Evolutionary conservation across 805 yeast genomes (phyloP).

Genomic region (Kuraishia ogatae): DNA sequence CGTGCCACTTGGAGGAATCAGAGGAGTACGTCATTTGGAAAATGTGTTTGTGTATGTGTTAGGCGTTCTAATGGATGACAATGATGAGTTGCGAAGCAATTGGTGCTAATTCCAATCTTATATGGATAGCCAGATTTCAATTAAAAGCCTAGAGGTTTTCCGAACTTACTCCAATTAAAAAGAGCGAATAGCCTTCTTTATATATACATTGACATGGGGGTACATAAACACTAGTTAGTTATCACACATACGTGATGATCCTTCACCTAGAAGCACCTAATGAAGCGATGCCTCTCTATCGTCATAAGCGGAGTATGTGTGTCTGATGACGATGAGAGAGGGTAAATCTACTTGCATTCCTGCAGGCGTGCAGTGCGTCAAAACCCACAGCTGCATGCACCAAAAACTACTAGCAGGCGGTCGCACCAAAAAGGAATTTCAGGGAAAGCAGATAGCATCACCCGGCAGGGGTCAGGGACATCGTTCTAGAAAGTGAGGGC

Average conservation of each 20-base stretch:
- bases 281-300: not conserved
- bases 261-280: no score
- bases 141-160: not conserved
- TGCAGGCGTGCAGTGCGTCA: not conserved
- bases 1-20: slow-evolving; percentile 46
- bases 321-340: not conserved
- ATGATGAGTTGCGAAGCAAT: not conserved
- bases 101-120: not conserved
- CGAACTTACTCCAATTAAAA: no score
- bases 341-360: not conserved
- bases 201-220: no score
- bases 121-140: not conserved
- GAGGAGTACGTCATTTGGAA: slow-evolving; percentile 29
- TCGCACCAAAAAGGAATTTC: not conserved
- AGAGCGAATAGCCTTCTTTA: not conserved
- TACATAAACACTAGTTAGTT: no score
- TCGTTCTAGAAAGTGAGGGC: not conserved
- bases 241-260: not conserved
- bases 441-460: not conserved
- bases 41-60: not conserved
- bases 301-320: not conserved
- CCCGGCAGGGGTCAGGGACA: not conserved
- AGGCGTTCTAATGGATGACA: not conserved
- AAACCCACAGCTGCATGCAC: not conserved
- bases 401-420: not conserved